phyloP scores from a whole-genome alignment of 164 flowering plant genomes.

The Aristolochia contorta region DNA sequence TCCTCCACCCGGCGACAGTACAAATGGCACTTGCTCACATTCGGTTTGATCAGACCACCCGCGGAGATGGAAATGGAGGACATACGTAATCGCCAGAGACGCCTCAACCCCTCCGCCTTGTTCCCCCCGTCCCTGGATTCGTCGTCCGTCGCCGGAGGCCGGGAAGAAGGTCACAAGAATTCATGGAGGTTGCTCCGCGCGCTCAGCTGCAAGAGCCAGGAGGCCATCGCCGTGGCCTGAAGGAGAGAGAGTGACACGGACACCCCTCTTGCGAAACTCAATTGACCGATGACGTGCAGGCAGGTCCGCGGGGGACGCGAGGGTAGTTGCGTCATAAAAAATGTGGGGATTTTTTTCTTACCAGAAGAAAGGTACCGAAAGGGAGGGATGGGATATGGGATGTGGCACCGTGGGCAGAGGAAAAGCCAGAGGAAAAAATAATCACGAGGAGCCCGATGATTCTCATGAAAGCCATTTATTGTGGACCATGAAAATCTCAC shows the following conservation, averaged over 20 bases:
- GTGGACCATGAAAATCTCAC: not conserved
- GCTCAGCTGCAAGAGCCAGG: constrained; percentile 45
- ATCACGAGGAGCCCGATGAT: constrained; percentile 2
- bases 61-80: constrained; percentile 50
- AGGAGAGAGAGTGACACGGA: not conserved
- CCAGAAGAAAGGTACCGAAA: not conserved
- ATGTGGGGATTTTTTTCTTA: not conserved
- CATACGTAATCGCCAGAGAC: constrained; percentile 47
- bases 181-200: constrained; percentile 40
- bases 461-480: constrained; percentile 2
- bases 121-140: not conserved
- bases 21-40: constrained; percentile 18
- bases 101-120: constrained; percentile 18
- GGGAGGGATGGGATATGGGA: too few species aligned
- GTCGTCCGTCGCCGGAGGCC: not conserved
- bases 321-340: not conserved
- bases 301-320: not conserved
- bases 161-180: constrained; percentile 11
- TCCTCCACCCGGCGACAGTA: not conserved
- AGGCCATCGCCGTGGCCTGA: constrained; percentile 1
- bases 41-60: constrained; percentile 37
- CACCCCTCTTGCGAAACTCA: not conserved
- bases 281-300: not conserved
- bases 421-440: not conserved
- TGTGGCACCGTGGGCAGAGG: not conserved